Conservation (phyloP, 257 asterid species). For the Fraxinus quadrangulata region DNA sequence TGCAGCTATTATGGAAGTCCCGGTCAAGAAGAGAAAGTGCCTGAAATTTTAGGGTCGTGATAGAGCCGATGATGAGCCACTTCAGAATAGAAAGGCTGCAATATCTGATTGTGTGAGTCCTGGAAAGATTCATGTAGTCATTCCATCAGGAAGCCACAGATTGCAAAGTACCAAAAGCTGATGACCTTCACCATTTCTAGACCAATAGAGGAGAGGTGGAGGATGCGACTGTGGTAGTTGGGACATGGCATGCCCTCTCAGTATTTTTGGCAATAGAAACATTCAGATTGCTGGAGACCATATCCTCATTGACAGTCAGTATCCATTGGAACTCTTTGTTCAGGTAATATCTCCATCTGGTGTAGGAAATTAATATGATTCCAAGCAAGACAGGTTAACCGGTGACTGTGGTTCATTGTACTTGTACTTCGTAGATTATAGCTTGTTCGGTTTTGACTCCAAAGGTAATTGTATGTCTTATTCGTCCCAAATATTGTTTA, state of each 20-base stretch:
- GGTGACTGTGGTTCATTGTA: too few species aligned
- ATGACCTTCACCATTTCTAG: slow-evolving; percentile 74
- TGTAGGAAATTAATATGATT: not conserved
- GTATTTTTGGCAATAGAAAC: slow-evolving; percentile 49
- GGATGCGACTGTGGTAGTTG: slow-evolving; percentile 98
- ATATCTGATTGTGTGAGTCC: slow-evolving; percentile 22
- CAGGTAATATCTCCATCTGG: slow-evolving; percentile 50
- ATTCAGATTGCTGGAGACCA: slow-evolving; percentile 40
- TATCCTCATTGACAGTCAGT: slow-evolving; percentile 39
- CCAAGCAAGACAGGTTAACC: too few species aligned
- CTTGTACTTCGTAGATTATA: slow-evolving; percentile 24
- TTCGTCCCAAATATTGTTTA: not conserved
- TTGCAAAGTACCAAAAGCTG: slow-evolving; percentile 56
- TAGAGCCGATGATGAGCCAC: slow-evolving; percentile 32
- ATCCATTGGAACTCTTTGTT: slow-evolving; percentile 57
- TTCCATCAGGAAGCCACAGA: slow-evolving; percentile 83
- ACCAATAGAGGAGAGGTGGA: slow-evolving; percentile 89
- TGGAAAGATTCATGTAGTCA: slow-evolving; percentile 67
- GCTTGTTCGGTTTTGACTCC: too few species aligned
- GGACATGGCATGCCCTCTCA: slow-evolving; percentile 93
- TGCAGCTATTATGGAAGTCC: slow-evolving; percentile 71
- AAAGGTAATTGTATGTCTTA: not conserved
- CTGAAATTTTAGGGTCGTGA: slow-evolving; percentile 55
- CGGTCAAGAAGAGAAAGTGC: slow-evolving; percentile 74
- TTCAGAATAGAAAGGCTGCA: slow-evolving; percentile 31